Base-by-base conservation (phyloP, 495 filamentous ascomycete species). In the Neurospora sublineolata region DNA sequence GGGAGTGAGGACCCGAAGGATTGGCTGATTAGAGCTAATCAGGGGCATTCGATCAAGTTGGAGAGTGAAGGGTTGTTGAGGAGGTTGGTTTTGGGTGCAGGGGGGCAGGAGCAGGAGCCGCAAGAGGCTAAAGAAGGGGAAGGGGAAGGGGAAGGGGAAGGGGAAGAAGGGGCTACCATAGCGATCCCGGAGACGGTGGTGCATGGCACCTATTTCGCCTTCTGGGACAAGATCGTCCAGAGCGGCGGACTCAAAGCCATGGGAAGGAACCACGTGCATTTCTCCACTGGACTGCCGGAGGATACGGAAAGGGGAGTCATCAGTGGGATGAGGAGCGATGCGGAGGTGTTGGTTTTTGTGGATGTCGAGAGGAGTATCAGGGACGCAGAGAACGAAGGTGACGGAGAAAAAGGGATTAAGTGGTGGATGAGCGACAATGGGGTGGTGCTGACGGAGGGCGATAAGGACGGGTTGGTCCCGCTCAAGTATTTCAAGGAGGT, bases 371-470 rank as follows among this genome's bases (percentile, higher is more conserved):
- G 82, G 73, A 90, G 91, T 69, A 76, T 93, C 52, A 81, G 82
- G 20, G 27, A 64, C 5, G 46, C n/a, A 4, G n/a, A 52, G 3
- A 20, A 27, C 5, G 3, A 23, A 4, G 37, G 10, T 1, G 42
- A 30, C 18, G 3, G n/a, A n/a, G 87, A 87, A 18, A 87, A 85
- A 0, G 90, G 88, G 71, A 82, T 95, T 3, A 85, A 85, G 77
- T 97, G 95, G 86, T 97, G 92, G 90, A 79, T 87, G 71, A 94
- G 91, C 80, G 92, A 92, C 70, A 99, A 99, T 79, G 93, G 89
- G 2, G 95, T 94, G 37, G 82, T 87, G 71, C 75, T 87, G 71
- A 86, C 85, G 12, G 86, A 86, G 72, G 86, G 86, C 3, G 77
- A 82, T 39, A 80, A 76, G 52, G 77, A 82, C 10, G 85, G 84